Base-by-base conservation (phyloP, 2,329 filamentous ascomycete species). In the Colletotrichum euphorbiae region DNA sequence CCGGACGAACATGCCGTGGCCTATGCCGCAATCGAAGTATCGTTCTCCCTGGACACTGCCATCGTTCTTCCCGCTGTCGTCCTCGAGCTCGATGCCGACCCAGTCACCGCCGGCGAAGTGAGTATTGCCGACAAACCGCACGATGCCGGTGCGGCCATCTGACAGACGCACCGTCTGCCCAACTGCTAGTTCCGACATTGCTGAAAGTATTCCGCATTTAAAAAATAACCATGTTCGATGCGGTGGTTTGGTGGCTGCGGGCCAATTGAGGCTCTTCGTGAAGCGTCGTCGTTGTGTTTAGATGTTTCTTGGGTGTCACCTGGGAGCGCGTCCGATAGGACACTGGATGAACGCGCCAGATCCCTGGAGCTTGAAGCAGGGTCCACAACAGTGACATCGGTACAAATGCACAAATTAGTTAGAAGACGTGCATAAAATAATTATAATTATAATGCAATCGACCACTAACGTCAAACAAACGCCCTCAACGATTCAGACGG, bases 31-130 rank as follows among this genome's bases (percentile, higher is more conserved):
- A 56, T 94, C 89, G 74, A 97, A 98, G 77, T 98, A 98, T 19
- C 93, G 85, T 76, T 93, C 88, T 70, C 93, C 94, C 78, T 95
- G 89, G 52, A 98, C 93, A 62, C 92, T 91, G 71, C 95, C 95
- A 84, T 98, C 93, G 74, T 98, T 98, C 83, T 98, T 98, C 36
- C 96, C 95, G 19, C 87, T 88, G 60, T 90, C 84, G 52, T 93
- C 91, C 59, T 93, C 89, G 64, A 98, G 87, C 82, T 97, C 94
- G 68, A 98, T 88, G 71, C 95, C 95, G 67, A 98, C 85, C 93
- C 94, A 98, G 70, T 92, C 89, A 70, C 94, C 95, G 6, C 86
- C 83, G 66, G 93, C 90, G 80, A 98, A 97, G 73, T 87, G 83
- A 42, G 95, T 93, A 62, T 86, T 83, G 74, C 96, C 96, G 69